Evolutionary conservation across 352 stramenopile species (phyloP), one percentile per base, ranked within the genome.

Genomic region (Pythium vanterpoolii): DNA sequence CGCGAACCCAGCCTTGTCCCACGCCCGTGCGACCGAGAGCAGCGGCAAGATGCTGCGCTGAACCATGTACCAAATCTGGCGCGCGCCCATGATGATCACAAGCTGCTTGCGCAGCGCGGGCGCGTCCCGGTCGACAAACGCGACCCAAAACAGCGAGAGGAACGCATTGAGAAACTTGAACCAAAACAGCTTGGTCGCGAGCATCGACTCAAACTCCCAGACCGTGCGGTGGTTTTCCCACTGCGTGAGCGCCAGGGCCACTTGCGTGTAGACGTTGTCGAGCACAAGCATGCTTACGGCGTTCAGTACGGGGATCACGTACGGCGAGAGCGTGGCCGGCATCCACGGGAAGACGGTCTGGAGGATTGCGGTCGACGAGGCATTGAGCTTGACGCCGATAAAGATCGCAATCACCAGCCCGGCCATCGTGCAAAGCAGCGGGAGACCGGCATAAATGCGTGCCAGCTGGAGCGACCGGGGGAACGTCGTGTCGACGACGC

Each of bases 91-190:
- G 56, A 90, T 80, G 34, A 87, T 79, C 28, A 89, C 45, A 16
- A 92, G 72, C 60, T 92, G 79, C 14, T 86, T 78, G 10, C 79
- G 72, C 23, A 92, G 63, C 5, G 64, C 69, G 27, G 60, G 43
- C 18, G 77, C 66, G 44, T 87, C 68, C 1, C 67, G 73, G 18
- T 88, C 78, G 2, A 90, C 73, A 56, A 92, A 92, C 2, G 82
- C 82, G 53, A 89, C 74, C 77, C 77, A 90, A 42, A 89, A 89
- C 28, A 92, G 78, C 46, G 82, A 89, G 45, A 92, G 75, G 66
- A 92, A 92, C 0, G 82, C 82, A 44, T 92, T 92, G 28, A 92
- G 57, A 51, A 90, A 92, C 54, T 92, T 92, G 71, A 92, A 92
- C 66, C 68, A 87, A 42, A 90, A 92, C 16, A 92, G 60, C 51